Base-by-base conservation (phyloP, 441 rosid genomes). In the Pelargonium citronellum region DNA sequence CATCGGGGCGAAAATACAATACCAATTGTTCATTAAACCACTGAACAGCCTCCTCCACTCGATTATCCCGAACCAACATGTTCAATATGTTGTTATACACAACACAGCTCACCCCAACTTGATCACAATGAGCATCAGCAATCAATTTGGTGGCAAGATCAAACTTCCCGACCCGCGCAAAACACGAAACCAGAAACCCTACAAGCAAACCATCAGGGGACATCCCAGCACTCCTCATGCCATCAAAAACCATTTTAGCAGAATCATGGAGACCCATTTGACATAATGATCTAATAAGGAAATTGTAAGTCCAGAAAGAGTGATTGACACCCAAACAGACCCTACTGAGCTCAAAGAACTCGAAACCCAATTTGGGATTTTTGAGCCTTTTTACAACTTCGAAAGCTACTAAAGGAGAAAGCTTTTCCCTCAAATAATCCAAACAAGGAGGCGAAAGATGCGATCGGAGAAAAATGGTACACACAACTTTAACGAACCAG, bases 401-500 rank as follows among this genome's bases (percentile, higher is more conserved):
- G 2, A 85, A 82, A 6, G 89, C 87, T 13, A 80, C 75, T 7
- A 79, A 79, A 1, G 95, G 91, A 0, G 86, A 85, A 71, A 93
- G 61, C n/a, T 82, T 81, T 57, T 64, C 82, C 68, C 84, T 80
- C 63, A 93, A 77, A 81, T 84, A 91, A 16, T 76, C 75, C 75
- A 85, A 73, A 73, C 83, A 87, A 13, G 75, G 51, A 80, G 73
- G 84, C 22, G 80, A 80, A 43, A 74, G 78, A 24, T 65, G 80
- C 13, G 81, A 75, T 60, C 69, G 72, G 22, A 84, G 70, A 64
- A 91, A 86, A 19, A 89, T 71, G 64, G 91, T 81, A 20, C 88
- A 83, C 22, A 83, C 84, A 71, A 89, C 82, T 83, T 93, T 91
- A 71, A 85, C 89, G 64, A 89, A 82, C 98, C 97, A 93, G 61